Conservation (phyloP, 2,329 filamentous ascomycete species). For the Botryotinia globosa region DNA sequence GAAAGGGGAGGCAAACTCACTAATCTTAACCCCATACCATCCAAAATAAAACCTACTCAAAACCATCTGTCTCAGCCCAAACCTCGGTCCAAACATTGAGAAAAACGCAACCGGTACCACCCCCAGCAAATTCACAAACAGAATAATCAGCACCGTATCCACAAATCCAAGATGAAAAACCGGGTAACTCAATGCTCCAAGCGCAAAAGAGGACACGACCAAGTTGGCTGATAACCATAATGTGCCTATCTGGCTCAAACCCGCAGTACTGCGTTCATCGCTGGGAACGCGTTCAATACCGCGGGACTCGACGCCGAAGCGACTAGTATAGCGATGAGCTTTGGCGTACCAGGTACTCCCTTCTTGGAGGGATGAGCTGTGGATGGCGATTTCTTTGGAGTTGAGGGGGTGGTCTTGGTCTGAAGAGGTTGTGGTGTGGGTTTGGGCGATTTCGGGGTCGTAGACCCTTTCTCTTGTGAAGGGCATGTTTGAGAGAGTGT, state of each 20-base stretch:
- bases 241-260: conserved; percentile 65
- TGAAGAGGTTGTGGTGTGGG: conserved; percentile 1
- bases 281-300: conserved; percentile 74
- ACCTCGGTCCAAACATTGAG: conserved; percentile 70
- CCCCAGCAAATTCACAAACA: conserved; percentile 76
- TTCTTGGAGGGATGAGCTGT: conserved; percentile 56
- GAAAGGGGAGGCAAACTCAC: conserved; percentile 43
- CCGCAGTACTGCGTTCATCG: conserved; percentile 63
- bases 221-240: conserved; percentile 77
- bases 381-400: conserved; percentile 41
- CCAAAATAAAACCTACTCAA: conserved; percentile 77
- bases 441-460: conserved; percentile 18
- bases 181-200: conserved; percentile 67
- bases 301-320: conserved; percentile 67
- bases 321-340: conserved; percentile 61
- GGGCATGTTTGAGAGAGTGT: not conserved
- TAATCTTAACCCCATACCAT: conserved; percentile 65
- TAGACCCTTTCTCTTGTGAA: conserved; percentile 2
- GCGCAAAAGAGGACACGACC: conserved; percentile 73
- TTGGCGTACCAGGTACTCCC: conserved; percentile 56
- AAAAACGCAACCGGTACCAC: conserved; percentile 72
- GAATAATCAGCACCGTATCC: conserved; percentile 67
- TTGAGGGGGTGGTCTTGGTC: not conserved
- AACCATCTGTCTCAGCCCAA: conserved; percentile 77
- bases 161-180: conserved; percentile 69